Conservation (phyloP, 106 monocot species). For the Dendrobium nobile region DNA sequence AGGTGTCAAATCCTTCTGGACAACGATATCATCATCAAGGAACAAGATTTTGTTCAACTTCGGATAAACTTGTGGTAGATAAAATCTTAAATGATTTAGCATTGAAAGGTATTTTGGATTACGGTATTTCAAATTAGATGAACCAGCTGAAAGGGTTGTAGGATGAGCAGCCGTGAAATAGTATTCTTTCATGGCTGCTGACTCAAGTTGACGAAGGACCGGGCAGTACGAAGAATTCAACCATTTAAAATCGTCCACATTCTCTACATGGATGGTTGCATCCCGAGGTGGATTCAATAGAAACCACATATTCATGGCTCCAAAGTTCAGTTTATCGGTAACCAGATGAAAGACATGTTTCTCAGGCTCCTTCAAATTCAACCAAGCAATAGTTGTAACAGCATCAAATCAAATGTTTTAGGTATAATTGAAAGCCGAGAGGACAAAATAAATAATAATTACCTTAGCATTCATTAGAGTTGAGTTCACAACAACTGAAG, state of each 20-base stretch:
- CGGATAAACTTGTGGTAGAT: slow-evolving; percentile 65
- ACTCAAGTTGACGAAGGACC: slow-evolving; percentile 65
- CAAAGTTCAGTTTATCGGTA: slow-evolving; percentile 80
- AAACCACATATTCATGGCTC: slow-evolving; percentile 92
- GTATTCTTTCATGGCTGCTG: slow-evolving; percentile 74
- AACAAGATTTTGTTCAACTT: slow-evolving; percentile 68
- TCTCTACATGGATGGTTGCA: slow-evolving; percentile 74
- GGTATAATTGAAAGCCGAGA: neutral
- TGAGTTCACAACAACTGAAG: slow-evolving; percentile 79
- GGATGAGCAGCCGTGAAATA: slow-evolving; percentile 66
- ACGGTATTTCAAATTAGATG: slow-evolving; percentile 59
- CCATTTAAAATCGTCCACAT: slow-evolving; percentile 80
- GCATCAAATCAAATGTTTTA: neutral
- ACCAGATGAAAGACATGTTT: slow-evolving; percentile 81
- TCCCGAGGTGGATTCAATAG: slow-evolving; percentile 64
- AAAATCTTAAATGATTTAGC: slow-evolving; percentile 71
- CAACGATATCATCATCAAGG: slow-evolving; percentile 72
- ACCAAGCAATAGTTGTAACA: neutral
- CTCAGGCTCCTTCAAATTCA: slow-evolving; percentile 56
- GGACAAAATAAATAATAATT: slow-evolving; percentile 2
- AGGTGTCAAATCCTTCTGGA: slow-evolving; percentile 58
- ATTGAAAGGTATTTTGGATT: slow-evolving; percentile 77
- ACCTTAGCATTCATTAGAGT: slow-evolving; percentile 83
- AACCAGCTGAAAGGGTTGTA: slow-evolving; percentile 62
- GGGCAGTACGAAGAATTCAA: slow-evolving; percentile 76